phyloP scores from a whole-genome alignment of 2,329 filamentous ascomycete species.

The Talaromyces sp. region DNA sequence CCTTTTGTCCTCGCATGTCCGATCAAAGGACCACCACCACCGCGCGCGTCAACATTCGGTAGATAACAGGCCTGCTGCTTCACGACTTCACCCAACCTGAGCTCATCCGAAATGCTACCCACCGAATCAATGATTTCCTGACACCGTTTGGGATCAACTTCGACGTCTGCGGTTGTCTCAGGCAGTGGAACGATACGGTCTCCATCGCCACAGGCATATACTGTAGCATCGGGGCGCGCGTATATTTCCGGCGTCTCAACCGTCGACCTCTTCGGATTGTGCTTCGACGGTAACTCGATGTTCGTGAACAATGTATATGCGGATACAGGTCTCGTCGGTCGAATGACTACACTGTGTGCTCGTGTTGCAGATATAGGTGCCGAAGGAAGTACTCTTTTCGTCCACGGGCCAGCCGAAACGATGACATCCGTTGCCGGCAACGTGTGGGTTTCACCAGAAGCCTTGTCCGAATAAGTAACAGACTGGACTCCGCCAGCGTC shows the following conservation, averaged over 20 bases:
- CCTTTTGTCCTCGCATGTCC: slow-evolving; percentile 69
- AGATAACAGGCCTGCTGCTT: slow-evolving; percentile 88
- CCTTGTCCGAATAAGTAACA: slow-evolving; percentile 58
- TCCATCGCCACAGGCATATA: slow-evolving; percentile 91
- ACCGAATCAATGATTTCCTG: slow-evolving; percentile 83
- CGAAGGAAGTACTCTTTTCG: slow-evolving; percentile 46
- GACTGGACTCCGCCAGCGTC: slow-evolving; percentile 49
- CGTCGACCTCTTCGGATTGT: slow-evolving; percentile 45
- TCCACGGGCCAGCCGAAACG: slow-evolving; percentile 60
- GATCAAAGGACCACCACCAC: slow-evolving; percentile 65
- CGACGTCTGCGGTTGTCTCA: slow-evolving; percentile 66
- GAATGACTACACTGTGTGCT: slow-evolving; percentile 59
- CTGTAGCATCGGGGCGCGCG: slow-evolving; percentile 77
- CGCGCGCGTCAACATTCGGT: slow-evolving; percentile 60
- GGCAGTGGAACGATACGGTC: slow-evolving; percentile 73
- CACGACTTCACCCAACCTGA: slow-evolving; percentile 64
- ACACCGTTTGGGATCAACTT: slow-evolving; percentile 69
- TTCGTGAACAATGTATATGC: slow-evolving; percentile 66
- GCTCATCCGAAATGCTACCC: slow-evolving; percentile 47
- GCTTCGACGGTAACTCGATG: slow-evolving; percentile 63
- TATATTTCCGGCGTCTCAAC: slow-evolving; percentile 88
- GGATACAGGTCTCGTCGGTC: slow-evolving; percentile 48
- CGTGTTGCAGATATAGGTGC: slow-evolving; percentile 57
- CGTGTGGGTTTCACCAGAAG: slow-evolving; percentile 43
- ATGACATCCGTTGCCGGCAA: slow-evolving; percentile 57